Percentiles rank a stretch among this genome's conserved stretches.
Evolutionary conservation across 495 filamentous ascomycete species (phyloP).

Genomic region (Talaromyces adpressus): DNA sequence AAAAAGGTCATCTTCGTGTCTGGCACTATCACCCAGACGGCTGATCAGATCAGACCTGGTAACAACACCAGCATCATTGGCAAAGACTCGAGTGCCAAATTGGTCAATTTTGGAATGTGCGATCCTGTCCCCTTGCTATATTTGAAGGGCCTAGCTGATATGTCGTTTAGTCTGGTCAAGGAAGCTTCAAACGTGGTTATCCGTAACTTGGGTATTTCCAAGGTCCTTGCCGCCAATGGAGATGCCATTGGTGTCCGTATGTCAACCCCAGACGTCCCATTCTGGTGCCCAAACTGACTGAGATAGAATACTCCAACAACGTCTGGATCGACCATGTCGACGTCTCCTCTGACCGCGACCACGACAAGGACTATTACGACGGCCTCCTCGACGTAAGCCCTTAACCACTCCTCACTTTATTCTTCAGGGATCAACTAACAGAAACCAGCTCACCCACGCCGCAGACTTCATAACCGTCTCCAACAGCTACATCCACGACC

Average conservation of each 20-base stretch:
- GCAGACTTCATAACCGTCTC: constrained; percentile 45
- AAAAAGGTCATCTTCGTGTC: not conserved
- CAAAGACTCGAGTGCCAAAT: not conserved
- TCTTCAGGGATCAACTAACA: too few species aligned
- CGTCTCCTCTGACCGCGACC: constrained; percentile 46
- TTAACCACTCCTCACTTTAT: too few species aligned
- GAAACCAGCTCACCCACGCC: constrained; percentile 32
- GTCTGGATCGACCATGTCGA: constrained; percentile 68
- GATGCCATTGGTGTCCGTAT: not conserved
- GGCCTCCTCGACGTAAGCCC: constrained; percentile 53
- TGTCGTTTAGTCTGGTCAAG: not conserved
- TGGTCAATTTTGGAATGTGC: not conserved
- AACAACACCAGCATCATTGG: not conserved
- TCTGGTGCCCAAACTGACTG: not conserved
- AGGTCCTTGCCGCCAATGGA: not conserved
- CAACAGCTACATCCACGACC: constrained; percentile 49
- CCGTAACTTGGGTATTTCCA: not conserved
- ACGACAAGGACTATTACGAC: constrained; percentile 62
- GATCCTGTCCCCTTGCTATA: not conserved
- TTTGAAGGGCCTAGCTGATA: not conserved
- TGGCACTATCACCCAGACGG: not conserved
- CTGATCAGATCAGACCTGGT: not conserved
- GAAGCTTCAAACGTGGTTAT: not conserved
- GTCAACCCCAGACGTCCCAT: not conserved
- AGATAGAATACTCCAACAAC: constrained; percentile 43